Evolutionary conservation across 257 asterid species (phyloP).

Genomic region (Salvia hispanica): DNA sequence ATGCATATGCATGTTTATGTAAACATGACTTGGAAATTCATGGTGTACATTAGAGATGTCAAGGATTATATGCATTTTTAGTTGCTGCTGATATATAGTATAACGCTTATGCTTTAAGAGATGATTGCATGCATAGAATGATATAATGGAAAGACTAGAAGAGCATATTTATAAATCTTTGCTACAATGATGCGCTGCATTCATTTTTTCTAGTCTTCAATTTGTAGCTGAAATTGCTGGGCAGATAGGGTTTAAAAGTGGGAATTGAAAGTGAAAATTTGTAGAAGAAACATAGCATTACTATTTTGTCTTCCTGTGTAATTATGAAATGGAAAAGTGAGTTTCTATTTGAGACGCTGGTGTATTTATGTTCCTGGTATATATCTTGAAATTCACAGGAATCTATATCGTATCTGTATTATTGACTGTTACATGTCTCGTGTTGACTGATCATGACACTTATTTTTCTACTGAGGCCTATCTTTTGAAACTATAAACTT

Average conservation of each 20-base stretch:
- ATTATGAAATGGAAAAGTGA: background rate
- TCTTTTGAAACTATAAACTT: background rate
- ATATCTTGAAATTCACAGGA: background rate
- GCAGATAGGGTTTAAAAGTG: conserved; percentile 8
- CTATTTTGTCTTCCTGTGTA: background rate
- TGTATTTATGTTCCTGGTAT: background rate
- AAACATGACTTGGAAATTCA: conserved; percentile 6
- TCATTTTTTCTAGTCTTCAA: background rate
- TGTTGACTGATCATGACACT: background rate
- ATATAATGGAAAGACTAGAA: background rate
- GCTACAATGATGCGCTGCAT: background rate
- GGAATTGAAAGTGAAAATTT: conserved; percentile 3
- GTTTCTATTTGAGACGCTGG: background rate
- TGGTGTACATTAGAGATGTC: background rate
- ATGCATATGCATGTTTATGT: conserved; percentile 19
- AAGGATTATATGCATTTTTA: background rate
- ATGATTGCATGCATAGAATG: conserved; percentile 26
- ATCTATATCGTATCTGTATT: background rate
- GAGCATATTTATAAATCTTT: background rate
- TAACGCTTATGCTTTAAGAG: background rate
- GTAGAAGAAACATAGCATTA: background rate
- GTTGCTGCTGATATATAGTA: conserved; percentile 11
- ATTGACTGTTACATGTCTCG: conserved; percentile 9
- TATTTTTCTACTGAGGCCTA: background rate
- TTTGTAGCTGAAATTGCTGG: conserved; percentile 4